Evolutionary conservation across 2,329 filamentous ascomycete genomes (phyloP), one percentile per base, ranked within the genome.

Genomic region (Calonectria crousiana): DNA sequence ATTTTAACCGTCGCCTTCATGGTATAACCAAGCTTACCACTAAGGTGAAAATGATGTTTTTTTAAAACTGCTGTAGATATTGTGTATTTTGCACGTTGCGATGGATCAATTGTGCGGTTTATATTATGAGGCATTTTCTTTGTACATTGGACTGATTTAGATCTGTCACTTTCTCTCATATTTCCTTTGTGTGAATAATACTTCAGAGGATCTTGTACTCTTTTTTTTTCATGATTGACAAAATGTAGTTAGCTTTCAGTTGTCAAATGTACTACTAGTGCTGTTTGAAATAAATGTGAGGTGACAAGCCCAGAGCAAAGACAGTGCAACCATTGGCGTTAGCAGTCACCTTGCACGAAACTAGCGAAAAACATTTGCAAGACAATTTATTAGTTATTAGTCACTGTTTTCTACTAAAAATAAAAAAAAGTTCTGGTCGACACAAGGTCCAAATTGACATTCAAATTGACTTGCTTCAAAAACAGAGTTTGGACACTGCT

Each of bases 31-130:
- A 44, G 32, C 3, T 6, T 23, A 23, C 6, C 10, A 18, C 18
- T n/a, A 8, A 9, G 18, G 6, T n/a, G 18, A 44, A 44, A n/a
- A 34, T n/a, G n/a, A n/a, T n/a, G n/a, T n/a, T n/a, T n/a, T n/a
- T n/a, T n/a, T n/a, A n/a, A n/a, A n/a, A n/a, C n/a, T 13, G 60
- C 26, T 69, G 66, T 73, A 69, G 32, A 73, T 73, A 73, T 73
- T 56, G 14, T 73, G 71, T 66, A 66, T 73, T 73, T 73, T 68
- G 71, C 71, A 73, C 66, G 49, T 56, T 64, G 52, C 41, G 41
- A 28, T 20, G 23, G 38, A 56, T 66, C 66, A 66, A 65, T 41
- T 73, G 71, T 73, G 66, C 66, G 71, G 66, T 73, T 32, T 69
- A 73, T 73, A 73, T 30, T 65, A 65, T 73, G 64, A 20, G 36